Evolutionary conservation across 2,329 filamentous ascomycete genomes (phyloP).

Genomic region (Lecanicillium sp.): DNA sequence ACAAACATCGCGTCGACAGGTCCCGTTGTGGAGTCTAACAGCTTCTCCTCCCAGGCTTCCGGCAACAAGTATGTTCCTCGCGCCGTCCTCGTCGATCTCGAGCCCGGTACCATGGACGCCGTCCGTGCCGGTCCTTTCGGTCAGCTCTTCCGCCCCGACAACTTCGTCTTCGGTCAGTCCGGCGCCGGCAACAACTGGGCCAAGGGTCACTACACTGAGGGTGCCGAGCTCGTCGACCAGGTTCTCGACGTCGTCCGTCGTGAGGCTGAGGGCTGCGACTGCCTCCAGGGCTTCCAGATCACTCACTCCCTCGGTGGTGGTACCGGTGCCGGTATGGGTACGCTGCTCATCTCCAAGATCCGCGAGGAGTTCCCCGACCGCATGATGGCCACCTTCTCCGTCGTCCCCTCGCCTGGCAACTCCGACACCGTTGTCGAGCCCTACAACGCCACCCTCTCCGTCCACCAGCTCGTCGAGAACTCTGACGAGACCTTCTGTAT

Average conservation of each 20-base stretch:
- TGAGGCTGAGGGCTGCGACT: conserved; percentile 98
- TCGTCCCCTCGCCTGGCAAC: conserved; percentile 97
- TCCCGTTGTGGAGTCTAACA: conserved; percentile 6
- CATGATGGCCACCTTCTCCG: conserved; percentile 99
- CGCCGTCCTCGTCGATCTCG: conserved; percentile 97
- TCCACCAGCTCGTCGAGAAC: conserved; percentile 99
- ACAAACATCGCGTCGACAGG: background rate
- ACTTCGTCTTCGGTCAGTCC: conserved; percentile 99
- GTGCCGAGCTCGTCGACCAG: conserved; percentile 96
- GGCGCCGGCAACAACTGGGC: conserved; percentile 99
- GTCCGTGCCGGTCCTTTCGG: conserved; percentile 97
- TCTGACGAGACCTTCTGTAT: conserved; percentile 99
- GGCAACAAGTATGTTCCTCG: conserved; percentile 99
- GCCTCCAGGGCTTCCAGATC: conserved; percentile 99
- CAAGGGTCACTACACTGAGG: conserved; percentile 99
- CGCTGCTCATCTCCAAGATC: conserved; percentile 99
- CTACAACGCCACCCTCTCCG: conserved; percentile 98
- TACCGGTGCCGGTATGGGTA: conserved; percentile 99
- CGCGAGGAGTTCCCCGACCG: conserved; percentile 99
- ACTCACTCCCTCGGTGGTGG: conserved; percentile 99
- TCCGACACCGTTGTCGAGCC: conserved; percentile 99
- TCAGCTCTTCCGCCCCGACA: conserved; percentile 98
- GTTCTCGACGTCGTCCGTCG: conserved; percentile 97
- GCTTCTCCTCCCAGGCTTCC: conserved; percentile 56
- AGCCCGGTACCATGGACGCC: conserved; percentile 99